Conservation (phyloP, 805 yeast genomes). For the Clavispora carvajalis region DNA sequence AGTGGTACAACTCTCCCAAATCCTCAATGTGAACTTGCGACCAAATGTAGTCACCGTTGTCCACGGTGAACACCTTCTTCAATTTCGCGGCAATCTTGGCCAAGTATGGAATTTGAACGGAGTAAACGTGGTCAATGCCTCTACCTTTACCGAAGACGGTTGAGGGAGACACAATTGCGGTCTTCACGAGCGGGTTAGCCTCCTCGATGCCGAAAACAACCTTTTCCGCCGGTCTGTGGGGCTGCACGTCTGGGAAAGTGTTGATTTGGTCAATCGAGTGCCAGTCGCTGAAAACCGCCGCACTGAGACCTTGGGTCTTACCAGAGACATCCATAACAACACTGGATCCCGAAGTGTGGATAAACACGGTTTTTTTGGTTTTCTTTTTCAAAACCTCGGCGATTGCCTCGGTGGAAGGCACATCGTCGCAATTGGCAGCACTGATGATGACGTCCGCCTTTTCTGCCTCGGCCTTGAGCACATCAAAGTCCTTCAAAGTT, state of each 20-base stretch:
- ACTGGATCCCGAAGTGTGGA: conserved; percentile 35
- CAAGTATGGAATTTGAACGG: conserved; percentile 27
- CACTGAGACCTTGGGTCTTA: not conserved
- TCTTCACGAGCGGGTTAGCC: conserved; percentile 24
- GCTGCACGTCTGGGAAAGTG: conserved; percentile 20
- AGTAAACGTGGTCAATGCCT: conserved; percentile 24
- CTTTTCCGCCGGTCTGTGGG: conserved; percentile 30
- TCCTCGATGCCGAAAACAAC: conserved; percentile 22
- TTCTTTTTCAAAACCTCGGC: conserved; percentile 14
- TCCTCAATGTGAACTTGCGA: conserved; percentile 31
- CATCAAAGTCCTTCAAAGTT: conserved; percentile 13
- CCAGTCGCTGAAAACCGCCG: conserved; percentile 18
- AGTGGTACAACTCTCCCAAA: conserved; percentile 24
- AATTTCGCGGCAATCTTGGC: conserved; percentile 13
- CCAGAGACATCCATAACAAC: conserved; percentile 19
- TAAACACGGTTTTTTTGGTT: conserved; percentile 17
- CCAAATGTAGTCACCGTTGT: conserved; percentile 30
- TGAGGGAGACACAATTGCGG: conserved; percentile 30
- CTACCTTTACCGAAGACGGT: conserved; percentile 27
- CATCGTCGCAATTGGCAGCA: conserved; percentile 27
- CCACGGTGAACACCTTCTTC: conserved; percentile 21
- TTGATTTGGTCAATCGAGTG: conserved; percentile 22
- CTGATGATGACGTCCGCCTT: conserved; percentile 26
- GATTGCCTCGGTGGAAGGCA: conserved; percentile 17
- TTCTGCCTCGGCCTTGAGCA: conserved; percentile 14